phyloP scores from a whole-genome alignment of 331 rosid species.

The Pyrus hybrid region DNA sequence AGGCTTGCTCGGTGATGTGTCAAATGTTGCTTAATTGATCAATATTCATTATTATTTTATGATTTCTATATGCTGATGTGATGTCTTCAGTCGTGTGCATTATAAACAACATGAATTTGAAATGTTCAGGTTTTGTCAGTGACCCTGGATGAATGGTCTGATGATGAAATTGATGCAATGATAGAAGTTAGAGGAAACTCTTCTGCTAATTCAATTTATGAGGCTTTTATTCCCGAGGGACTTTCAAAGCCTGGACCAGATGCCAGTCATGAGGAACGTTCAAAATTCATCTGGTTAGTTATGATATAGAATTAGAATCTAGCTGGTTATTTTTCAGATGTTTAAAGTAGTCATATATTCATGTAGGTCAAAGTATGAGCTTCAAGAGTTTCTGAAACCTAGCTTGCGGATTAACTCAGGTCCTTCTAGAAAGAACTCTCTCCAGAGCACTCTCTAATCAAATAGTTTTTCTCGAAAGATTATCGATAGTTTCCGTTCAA shows the following conservation, averaged over 20 bases:
- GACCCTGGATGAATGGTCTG: too few species aligned
- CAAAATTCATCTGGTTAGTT: constrained; percentile 75
- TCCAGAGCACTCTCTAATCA: constrained; percentile 28
- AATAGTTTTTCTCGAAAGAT: constrained; percentile 41
- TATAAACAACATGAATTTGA: too few species aligned
- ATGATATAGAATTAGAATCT: constrained; percentile 9
- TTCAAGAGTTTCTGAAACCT: constrained; percentile 85
- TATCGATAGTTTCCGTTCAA: constrained; percentile 45
- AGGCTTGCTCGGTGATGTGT: not conserved
- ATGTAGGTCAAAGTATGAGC: constrained; percentile 81
- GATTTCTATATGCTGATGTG: too few species aligned
- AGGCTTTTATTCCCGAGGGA: constrained; percentile 86
- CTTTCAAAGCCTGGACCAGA: constrained; percentile 63
- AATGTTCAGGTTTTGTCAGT: too few species aligned
- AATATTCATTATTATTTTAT: too few species aligned
- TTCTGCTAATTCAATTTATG: constrained; percentile 88
- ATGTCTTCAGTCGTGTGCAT: too few species aligned
- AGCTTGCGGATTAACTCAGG: constrained; percentile 68
- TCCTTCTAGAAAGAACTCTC: too few species aligned
- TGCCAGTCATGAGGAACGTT: constrained; percentile 68
- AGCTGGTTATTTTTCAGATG: constrained; percentile 5
- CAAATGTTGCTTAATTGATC: too few species aligned
- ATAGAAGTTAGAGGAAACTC: constrained; percentile 95
- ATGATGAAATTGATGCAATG: too few species aligned
- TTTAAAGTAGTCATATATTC: constrained; percentile 9